phyloP scores from a whole-genome alignment of 176 grass and related monocot genomes.

The Ensete glaucum region DNA sequence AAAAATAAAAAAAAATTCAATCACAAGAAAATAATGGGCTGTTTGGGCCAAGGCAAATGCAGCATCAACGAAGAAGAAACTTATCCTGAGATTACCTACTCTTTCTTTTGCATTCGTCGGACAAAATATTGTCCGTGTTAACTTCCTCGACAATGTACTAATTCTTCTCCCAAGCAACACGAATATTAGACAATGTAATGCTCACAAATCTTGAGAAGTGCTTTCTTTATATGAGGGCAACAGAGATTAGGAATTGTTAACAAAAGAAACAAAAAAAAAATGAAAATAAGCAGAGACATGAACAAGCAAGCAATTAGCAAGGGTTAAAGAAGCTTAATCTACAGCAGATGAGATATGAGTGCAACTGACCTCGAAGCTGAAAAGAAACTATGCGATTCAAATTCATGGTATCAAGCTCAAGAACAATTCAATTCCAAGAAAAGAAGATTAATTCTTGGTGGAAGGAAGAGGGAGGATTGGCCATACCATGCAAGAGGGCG shows the following conservation, averaged over 20 bases:
- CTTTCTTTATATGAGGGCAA: not conserved
- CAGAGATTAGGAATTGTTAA: not conserved
- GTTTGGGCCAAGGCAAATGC: not conserved
- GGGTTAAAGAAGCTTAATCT: not conserved
- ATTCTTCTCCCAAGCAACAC: not conserved
- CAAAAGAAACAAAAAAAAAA: not conserved
- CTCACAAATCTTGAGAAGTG: not conserved
- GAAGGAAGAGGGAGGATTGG: not conserved
- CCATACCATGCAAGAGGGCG: constrained; percentile 10
- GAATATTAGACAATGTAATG: not conserved
- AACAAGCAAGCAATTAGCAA: not conserved
- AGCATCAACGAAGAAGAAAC: not conserved
- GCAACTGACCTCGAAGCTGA: not conserved
- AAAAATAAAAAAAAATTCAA: not conserved
- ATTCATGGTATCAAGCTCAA: not conserved
- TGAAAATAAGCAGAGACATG: not conserved
- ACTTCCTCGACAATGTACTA: not conserved
- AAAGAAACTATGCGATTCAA: not conserved
- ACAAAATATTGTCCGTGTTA: too few relatives aligned
- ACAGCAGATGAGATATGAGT: not conserved
- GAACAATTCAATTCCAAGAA: not conserved
- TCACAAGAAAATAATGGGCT: not conserved
- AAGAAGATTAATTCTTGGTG: not conserved
- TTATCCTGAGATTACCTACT: not conserved
- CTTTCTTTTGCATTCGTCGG: not conserved